Conservation (phyloP, 2,329 filamentous ascomycete genomes). For the Daldinia sp. region DNA sequence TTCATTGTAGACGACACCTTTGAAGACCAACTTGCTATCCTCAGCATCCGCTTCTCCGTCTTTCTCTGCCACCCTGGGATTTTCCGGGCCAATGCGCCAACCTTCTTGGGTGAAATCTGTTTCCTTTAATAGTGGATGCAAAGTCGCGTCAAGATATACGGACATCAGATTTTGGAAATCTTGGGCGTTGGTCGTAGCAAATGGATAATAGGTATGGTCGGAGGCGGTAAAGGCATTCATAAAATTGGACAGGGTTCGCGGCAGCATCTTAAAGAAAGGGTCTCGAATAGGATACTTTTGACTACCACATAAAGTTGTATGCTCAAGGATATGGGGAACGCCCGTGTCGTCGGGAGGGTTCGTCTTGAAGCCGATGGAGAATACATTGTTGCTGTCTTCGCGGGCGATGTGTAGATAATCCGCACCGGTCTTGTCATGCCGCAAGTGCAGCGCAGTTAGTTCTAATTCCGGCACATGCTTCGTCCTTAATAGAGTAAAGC, state of each 20-base stretch:
- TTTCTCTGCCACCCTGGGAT: conserved; percentile 68
- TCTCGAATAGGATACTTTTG: conserved; percentile 98
- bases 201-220: conserved; percentile 97
- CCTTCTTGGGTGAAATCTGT: conserved; percentile 96
- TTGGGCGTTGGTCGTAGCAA: conserved; percentile 93
- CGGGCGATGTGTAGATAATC: conserved; percentile 95
- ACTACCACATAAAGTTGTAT: conserved; percentile 95
- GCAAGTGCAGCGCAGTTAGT: conserved; percentile 86
- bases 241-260: conserved; percentile 96
- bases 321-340: conserved; percentile 95
- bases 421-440: conserved; percentile 94
- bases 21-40: conserved; percentile 83
- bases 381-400: conserved; percentile 98
- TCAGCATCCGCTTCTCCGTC: conserved; percentile 57
- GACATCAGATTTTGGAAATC: conserved; percentile 97
- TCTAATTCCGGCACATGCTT: conserved; percentile 96
- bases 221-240: conserved; percentile 99
- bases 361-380: conserved; percentile 98
- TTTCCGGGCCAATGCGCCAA: conserved; percentile 94
- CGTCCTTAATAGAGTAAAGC: conserved; percentile 87
- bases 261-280: conserved; percentile 99
- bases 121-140: conserved; percentile 87
- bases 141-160: conserved; percentile 93
- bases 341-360: conserved; percentile 97
- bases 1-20: conserved; percentile 98